Base-by-base conservation (phyloP, 176 grass and related monocot species). In the Carex littledalei region DNA sequence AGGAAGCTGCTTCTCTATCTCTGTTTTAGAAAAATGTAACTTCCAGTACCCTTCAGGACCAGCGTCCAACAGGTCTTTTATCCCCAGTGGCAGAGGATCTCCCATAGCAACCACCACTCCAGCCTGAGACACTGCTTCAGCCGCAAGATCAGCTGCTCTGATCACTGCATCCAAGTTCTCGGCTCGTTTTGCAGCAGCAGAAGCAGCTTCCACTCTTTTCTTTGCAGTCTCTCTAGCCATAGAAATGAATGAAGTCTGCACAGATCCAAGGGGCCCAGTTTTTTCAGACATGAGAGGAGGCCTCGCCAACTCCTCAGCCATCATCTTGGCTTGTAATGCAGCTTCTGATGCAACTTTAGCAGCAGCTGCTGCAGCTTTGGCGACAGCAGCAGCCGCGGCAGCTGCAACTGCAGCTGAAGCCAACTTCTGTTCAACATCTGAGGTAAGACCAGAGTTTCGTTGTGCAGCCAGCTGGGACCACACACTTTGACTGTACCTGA, bases 141-240 rank as follows among this genome's bases (percentile, higher is more conserved):
- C 97, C 47, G 87, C 88, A 86, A 96, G 84, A 84, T 99, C 97
- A 76, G 97, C 97, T 90, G 93, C 97, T 94, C 89, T 99, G 43
- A 94, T 64, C 84, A 99, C 93, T 22, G 88, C 85, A 89, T 99
- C 91, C 87, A 99, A 90, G 84, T 94, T 99, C 88, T 99, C 91
- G 41, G 93, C 93, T 58, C 93, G 93, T 84, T 99, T 99, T 73
- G 90, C 88, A 62, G 93, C 93, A 80, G 97, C 93, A 37, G 93
- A 91, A 85, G 93, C 86, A 84, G 89, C 97, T 92, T 96, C 93
- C 18, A 99, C 90, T 86, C 93, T 94, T 83, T 90, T 94, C 88
- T 90, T 94, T 66, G 97, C 90, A 85, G 85, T 85, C 79, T 96
- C 93, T 54, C 91, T 89, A 87, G 97, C 97, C 64, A 89, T 88